Base-by-base conservation (phyloP, 148 eudicot genomes). In the Drosera capensis region DNA sequence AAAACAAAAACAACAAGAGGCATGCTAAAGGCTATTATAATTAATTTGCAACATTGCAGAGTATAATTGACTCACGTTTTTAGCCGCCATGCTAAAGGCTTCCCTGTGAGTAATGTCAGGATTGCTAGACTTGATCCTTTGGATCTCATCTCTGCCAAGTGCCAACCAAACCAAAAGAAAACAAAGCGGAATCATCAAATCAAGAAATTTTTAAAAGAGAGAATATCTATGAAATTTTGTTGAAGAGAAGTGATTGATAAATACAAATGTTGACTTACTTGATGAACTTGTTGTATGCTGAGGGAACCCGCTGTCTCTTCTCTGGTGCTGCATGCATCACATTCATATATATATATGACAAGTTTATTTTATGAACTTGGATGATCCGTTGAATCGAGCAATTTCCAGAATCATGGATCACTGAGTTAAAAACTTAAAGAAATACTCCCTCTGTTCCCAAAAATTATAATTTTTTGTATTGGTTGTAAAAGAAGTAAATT, bases 61-160 rank as follows among this genome's bases (percentile, higher is more conserved):
- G 24, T 13, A 23, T 18, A 0, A 23, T 18, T 36, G 44, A 64
- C 94, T 83, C 69, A 79, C 94, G 65, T 83, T 83, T 63, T 83
- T 83, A 23, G 94, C 94, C n/a, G 94, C 94, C 8, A 85, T 78
- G 64, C 94, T 82, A 41, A 82, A 82, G 23, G 94, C 94, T 66
- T 79, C 94, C 57, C 94, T 63, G 64, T 83, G 94, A 51, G 66
- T 83, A n/a, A 83, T 79, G 16, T 83, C 84, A 3, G 94, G 88
- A 48, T 83, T 83, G 45, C 69, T 43, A 34, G 82, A 65, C 62
- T 85, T 85, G 67, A 85, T 74, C 85, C 92, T 74, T 67, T 80
- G 82, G 45, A 85, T 85, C 54, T 85, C 92, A 55, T 85, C 92
- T 64, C 92, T 85, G 52, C 42, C 58, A n/a, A n/a, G n/a, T n/a